phyloP scores from a whole-genome alignment of 805 yeast genomes.

The Ogataea chonburiensis region DNA sequence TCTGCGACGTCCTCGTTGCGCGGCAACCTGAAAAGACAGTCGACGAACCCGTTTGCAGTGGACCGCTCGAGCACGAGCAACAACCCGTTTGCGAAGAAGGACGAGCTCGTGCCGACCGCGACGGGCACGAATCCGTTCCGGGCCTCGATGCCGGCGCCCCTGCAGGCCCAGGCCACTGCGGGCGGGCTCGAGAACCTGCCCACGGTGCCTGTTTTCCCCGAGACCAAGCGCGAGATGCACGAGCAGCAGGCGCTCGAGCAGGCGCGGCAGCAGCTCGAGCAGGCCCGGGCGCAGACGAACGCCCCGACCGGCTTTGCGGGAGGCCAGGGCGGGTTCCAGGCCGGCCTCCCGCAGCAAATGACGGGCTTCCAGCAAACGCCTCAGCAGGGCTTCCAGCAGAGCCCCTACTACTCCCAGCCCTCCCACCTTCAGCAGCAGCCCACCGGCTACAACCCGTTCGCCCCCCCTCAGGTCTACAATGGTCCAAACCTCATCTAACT shows the following conservation, averaged over 20 bases:
- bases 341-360: conserved; percentile 18
- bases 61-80: conserved; percentile 10
- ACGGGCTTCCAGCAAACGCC: conserved; percentile 22
- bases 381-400: too few relatives aligned
- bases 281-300: too few relatives aligned
- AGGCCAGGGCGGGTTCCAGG: too few relatives aligned
- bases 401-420: too few relatives aligned
- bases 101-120: conserved; percentile 14
- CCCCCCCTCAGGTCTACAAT: conserved; percentile 21
- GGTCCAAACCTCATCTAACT: conserved; percentile 32
- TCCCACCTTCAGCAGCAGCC: conserved; percentile 18
- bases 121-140: conserved; percentile 68
- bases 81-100: conserved; percentile 30
- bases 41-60: conserved; percentile 33
- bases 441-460: conserved; percentile 9
- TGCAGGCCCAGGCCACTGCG: conserved; percentile 59
- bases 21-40: conserved; percentile 26
- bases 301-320: too few relatives aligned
- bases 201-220: conserved; percentile 68
- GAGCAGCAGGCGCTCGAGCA: conserved; percentile 21
- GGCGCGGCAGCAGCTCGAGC: conserved; percentile 25
- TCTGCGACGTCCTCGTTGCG: conserved; percentile 9
- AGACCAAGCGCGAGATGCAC: conserved; percentile 39
- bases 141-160: conserved; percentile 21
- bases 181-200: conserved; percentile 71